Base-by-base conservation (phyloP, 176 grass and related monocot genomes). In the Bolboschoenus planiculmis region DNA sequence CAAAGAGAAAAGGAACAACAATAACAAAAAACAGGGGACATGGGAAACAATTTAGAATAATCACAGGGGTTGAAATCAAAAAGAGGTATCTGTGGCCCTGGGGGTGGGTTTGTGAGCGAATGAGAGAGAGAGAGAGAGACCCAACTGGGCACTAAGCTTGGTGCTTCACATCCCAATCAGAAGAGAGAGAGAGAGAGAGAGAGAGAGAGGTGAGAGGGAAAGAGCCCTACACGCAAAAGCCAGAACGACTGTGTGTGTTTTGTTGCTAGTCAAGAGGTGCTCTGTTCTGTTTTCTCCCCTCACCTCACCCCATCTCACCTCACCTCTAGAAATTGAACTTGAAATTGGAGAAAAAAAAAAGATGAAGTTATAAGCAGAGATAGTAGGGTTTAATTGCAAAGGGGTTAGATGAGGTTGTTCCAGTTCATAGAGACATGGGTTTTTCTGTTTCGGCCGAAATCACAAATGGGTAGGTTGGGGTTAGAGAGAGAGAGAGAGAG, bases 351-450 rank as follows among this genome's bases (percentile, higher is more conserved):
- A 40, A n/a, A n/a, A 40, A 6, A 40, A n/a, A 66, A 66, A 66
- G 85, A 65, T 62, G 37, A 64, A 10, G 2, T 43, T 9, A 82
- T 23, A 21, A 56, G 20, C 18, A 27, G 16, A 4, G 37, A 42
- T n/a, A 40, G 55, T 44, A 43, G 55, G 55, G 78, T 81, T 81
- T 81, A 85, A 85, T 85, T 62, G 40, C 27, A 70, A 16, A 54
- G 40, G 16, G 40, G 46, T 10, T 29, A 47, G 65, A n/a, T 56
- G 74, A 50, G 63, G 23, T 50, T 70, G 67, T 60, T 74, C 47
- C 58, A 63, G 37, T 65, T 84, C 64, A 36, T 29, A 82, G 78
- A 86, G 84, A 85, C 87, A 85, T 68, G 83, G 87, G 84, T 64
- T 82, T 72, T 58, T 75, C 36, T 51, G 56, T 85, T 88, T 73